phyloP scores from a whole-genome alignment of 1,284 basidiomycete genomes.

The Salmacisia buchloeana region DNA sequence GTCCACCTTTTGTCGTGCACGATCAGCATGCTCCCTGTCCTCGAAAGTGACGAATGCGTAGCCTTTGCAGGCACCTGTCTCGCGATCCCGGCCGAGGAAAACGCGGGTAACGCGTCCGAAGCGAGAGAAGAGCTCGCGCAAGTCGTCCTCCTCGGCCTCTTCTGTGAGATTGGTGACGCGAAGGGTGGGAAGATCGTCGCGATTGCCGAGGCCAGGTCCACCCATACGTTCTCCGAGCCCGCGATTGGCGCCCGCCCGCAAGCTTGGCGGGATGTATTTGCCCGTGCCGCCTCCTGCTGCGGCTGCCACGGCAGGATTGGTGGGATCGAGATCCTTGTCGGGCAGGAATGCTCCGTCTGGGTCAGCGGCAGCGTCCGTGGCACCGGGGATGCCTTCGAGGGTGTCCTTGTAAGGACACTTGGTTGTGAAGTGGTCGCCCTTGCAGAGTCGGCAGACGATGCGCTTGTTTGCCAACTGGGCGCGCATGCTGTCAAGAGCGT shows the following conservation, averaged over 20 bases:
- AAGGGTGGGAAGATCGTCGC: conserved; percentile 91
- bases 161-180: conserved; percentile 95
- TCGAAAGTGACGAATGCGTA: conserved; percentile 96
- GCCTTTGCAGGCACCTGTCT: conserved; percentile 90
- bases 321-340: conserved; percentile 43
- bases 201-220: conserved; percentile 39
- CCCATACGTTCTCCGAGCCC: conserved; percentile 73
- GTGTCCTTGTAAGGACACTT: conserved; percentile 98
- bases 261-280: conserved; percentile 89
- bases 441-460: conserved; percentile 87
- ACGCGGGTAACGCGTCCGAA: conserved; percentile 70
- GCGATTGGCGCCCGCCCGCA: conserved; percentile 66
- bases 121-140: conserved; percentile 75
- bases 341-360: conserved; percentile 59
- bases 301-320: conserved; percentile 45
- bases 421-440: conserved; percentile 94
- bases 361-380: conserved; percentile 33
- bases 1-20: conserved; percentile 86
- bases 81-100: conserved; percentile 89
- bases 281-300: conserved; percentile 50
- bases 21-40: conserved; percentile 70
- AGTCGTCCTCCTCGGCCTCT: conserved; percentile 89
- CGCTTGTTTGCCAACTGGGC: conserved; percentile 68
- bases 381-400: conserved; percentile 63
- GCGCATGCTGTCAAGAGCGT: conserved; percentile 69